Conservation (phyloP, 208 protist genomes). For the Angomonas deanei region DNA sequence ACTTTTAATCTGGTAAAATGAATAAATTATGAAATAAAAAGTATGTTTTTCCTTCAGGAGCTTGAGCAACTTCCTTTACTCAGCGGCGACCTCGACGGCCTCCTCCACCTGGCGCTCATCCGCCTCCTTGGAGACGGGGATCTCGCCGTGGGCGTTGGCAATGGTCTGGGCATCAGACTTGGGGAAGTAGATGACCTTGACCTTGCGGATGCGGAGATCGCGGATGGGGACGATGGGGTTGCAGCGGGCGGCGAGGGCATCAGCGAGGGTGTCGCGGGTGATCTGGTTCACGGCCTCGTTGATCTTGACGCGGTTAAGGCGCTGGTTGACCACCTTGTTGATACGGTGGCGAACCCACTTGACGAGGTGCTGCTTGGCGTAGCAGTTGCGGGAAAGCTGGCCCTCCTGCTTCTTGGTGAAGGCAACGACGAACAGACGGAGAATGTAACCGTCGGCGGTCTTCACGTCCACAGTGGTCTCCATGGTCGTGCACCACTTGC, state of each 20-base stretch:
- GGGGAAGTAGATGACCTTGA: conserved; percentile 95
- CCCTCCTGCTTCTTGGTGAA: conserved; percentile 95
- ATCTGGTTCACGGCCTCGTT: conserved; percentile 94
- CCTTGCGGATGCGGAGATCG: conserved; percentile 98
- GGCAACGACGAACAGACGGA: conserved; percentile 97
- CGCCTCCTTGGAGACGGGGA: conserved; percentile 78
- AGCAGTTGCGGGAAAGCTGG: conserved; percentile 96
- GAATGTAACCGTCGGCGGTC: conserved; percentile 96
- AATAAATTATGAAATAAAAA: too few species aligned
- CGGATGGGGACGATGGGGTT: conserved; percentile 95
- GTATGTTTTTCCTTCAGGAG: conserved; percentile 97
- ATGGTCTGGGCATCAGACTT: conserved; percentile 95
- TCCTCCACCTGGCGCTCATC: conserved; percentile 70
- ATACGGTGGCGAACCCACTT: conserved; percentile 94
- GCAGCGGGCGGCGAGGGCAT: conserved; percentile 94
- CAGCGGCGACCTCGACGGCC: conserved; percentile 45
- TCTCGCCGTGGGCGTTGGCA: conserved; percentile 87
- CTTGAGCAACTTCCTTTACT: conserved; percentile 8
- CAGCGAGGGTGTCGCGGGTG: conserved; percentile 92
- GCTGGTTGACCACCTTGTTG: conserved; percentile 92
- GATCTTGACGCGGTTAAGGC: conserved; percentile 86
- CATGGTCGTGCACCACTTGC: conserved; percentile 99
- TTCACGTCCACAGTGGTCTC: conserved; percentile 94
- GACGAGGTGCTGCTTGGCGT: conserved; percentile 96
- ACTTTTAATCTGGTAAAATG: too few species aligned